Conservation (phyloP, 805 yeast genomes). For the Pichia ethanolica region DNA sequence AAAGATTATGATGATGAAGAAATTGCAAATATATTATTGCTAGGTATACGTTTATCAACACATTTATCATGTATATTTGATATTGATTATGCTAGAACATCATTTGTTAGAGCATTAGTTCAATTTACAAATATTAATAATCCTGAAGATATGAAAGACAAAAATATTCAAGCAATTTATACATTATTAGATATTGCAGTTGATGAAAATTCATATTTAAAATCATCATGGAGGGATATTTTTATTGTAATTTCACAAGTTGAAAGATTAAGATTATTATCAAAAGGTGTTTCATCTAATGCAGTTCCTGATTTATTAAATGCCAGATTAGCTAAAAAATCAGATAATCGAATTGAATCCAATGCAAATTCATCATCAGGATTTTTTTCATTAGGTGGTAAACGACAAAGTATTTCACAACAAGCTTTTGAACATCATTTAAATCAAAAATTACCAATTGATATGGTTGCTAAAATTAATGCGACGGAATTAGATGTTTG, state of each 20-base stretch:
- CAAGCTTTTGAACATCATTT: slow-evolving; percentile 63
- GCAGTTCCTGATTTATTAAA: slow-evolving; percentile 78
- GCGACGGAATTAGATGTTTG: slow-evolving; percentile 69
- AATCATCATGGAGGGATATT: slow-evolving; percentile 77
- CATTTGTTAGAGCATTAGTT: slow-evolving; percentile 83
- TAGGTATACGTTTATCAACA: slow-evolving; percentile 78
- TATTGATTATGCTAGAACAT: slow-evolving; percentile 74
- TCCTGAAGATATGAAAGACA: slow-evolving; percentile 65
- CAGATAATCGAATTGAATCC: slow-evolving; percentile 25
- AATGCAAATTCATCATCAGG: slow-evolving; percentile 11
- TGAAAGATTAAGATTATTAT: slow-evolving; percentile 81
- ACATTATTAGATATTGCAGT: slow-evolving; percentile 71
- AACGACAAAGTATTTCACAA: slow-evolving; percentile 50
- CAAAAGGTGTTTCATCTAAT: slow-evolving; percentile 79
- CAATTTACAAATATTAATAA: slow-evolving; percentile 81
- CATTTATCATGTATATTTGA: slow-evolving; percentile 80
- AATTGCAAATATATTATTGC: slow-evolving; percentile 61
- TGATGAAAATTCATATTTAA: slow-evolving; percentile 67
- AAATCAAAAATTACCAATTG: slow-evolving; percentile 57
- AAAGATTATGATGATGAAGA: slow-evolving; percentile 78
- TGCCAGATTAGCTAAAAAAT: slow-evolving; percentile 58
- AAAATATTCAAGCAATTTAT: slow-evolving; percentile 75
- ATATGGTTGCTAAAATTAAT: slow-evolving; percentile 48
- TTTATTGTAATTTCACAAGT: slow-evolving; percentile 80
- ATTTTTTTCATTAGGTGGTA: slow-evolving; percentile 42